phyloP scores from a whole-genome alignment of 331 rosid genomes.

The Arachis monticola region DNA sequence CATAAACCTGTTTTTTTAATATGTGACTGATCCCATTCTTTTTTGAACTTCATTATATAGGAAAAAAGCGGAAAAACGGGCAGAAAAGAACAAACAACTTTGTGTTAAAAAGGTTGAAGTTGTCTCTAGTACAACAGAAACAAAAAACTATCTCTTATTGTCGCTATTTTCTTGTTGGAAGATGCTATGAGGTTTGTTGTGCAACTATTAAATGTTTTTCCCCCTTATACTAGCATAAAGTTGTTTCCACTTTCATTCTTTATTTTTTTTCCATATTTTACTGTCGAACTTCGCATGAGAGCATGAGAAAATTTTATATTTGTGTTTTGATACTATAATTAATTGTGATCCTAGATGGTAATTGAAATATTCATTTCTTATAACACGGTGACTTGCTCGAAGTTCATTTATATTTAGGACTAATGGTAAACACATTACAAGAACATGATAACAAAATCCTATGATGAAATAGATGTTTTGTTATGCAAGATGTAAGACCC shows the following conservation, averaged over 20 bases:
- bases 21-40: constrained; percentile 25
- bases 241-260: constrained; percentile 18
- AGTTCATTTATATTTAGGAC: constrained; percentile 27
- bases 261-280: constrained; percentile 18
- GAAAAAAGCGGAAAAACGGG: constrained; percentile 49
- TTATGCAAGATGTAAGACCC: background rate
- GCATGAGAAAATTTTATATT: background rate
- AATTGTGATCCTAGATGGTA: constrained; percentile 16
- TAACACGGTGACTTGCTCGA: background rate
- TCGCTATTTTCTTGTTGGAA: constrained; percentile 69
- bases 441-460: background rate
- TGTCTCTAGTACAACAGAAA: constrained; percentile 50
- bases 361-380: constrained; percentile 1
- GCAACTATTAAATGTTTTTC: background rate
- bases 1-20: constrained; percentile 19
- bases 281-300: background rate
- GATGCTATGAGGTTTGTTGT: constrained; percentile 71
- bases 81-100: constrained; percentile 66
- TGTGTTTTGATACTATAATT: constrained; percentile 9
- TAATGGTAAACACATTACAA: background rate
- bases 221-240: constrained; percentile 21
- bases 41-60: constrained; percentile 47
- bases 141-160: constrained; percentile 59
- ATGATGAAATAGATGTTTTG: background rate
- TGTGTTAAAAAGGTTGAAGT: constrained; percentile 71